Evolutionary conservation across 2,329 filamentous ascomycete genomes (phyloP), one percentile per base, ranked within the genome.

Genomic region (Penicillium griseofulvum): DNA sequence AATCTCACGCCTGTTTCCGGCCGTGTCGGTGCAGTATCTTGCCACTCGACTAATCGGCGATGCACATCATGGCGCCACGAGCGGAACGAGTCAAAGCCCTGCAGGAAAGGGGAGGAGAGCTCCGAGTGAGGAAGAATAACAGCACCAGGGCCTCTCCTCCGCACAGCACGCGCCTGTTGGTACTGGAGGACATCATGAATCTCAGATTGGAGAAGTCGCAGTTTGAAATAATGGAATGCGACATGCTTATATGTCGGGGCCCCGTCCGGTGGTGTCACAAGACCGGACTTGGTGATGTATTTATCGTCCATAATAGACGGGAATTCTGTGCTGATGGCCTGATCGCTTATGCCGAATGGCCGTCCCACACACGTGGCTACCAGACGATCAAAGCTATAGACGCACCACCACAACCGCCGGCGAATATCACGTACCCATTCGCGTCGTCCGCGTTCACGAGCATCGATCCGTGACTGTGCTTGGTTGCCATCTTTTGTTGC

Each of bases 301-400:
- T 86, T 83, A 73, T 97, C 93, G 66, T 97, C 92, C 37, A 96
- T 79, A 51, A 92, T 74, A 4, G 91, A 96, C 1, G 93, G 93
- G 62, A 97, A 95, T 68, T 96, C 91, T 0, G 93, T 97, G 14
- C 93, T 97, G 66, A 97, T 90, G 60, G 96, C 90, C 70, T 96
- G 90, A 75, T 97, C 94, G n/a, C 89, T 92, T 60, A 97, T 91
- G 29, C 93, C 92, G 67, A 97, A 95, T 7, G 93, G 94, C 52
- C 93, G 82, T 36, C 93, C 93, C 26, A 97, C 93, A 65, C 92
- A 97, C 22, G 91, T 92, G 67, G 91, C 94, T 48, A 97, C 93
- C 5, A 97, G 85, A n/a, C 93, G 85, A 73, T 97, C 93, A 52
- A 97, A 85, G 5, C 90, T 93, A 74, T 97, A 97, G 1, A 92